Conservation (phyloP, 768 basidiomycete species). For the Leucosporidium yakuticum region DNA sequence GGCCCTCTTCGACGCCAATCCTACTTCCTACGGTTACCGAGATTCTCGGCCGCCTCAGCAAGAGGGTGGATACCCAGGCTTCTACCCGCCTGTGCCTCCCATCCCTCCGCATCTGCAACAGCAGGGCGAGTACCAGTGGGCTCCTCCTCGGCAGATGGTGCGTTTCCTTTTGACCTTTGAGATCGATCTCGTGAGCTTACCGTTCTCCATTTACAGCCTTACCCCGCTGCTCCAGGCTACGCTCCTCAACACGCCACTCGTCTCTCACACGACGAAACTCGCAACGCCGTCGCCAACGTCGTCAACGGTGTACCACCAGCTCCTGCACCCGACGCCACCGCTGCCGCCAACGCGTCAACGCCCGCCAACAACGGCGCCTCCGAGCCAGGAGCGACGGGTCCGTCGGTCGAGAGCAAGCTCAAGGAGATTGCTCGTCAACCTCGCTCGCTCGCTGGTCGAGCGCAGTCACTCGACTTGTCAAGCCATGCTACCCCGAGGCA, state of each 20-base stretch:
- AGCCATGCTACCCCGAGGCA: slow-evolving; percentile 53
- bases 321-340: neutral
- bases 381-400: neutral
- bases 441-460: slow-evolving; percentile 74
- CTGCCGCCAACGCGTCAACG: no score
- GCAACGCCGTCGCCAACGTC: neutral
- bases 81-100: slow-evolving; percentile 14
- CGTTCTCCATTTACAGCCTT: slow-evolving; percentile 23
- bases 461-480: slow-evolving; percentile 74
- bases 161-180: neutral
- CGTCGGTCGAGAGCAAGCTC: slow-evolving; percentile 23
- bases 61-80: slow-evolving; percentile 8
- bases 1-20: slow-evolving; percentile 64
- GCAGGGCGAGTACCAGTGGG: slow-evolving; percentile 27
- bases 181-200: neutral
- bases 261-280: slow-evolving; percentile 66
- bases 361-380: slow-evolving; percentile 12
- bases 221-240: slow-evolving; percentile 31
- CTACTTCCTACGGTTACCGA: slow-evolving; percentile 7
- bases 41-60: neutral
- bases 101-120: slow-evolving; percentile 17
- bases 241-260: slow-evolving; percentile 78
- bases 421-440: slow-evolving; percentile 51
- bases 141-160: slow-evolving; percentile 21
- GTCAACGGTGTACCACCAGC: neutral